Evolutionary conservation across 352 stramenopile species (phyloP), one percentile per base, ranked within the genome.

Genomic region (Pythium phragmitis): DNA sequence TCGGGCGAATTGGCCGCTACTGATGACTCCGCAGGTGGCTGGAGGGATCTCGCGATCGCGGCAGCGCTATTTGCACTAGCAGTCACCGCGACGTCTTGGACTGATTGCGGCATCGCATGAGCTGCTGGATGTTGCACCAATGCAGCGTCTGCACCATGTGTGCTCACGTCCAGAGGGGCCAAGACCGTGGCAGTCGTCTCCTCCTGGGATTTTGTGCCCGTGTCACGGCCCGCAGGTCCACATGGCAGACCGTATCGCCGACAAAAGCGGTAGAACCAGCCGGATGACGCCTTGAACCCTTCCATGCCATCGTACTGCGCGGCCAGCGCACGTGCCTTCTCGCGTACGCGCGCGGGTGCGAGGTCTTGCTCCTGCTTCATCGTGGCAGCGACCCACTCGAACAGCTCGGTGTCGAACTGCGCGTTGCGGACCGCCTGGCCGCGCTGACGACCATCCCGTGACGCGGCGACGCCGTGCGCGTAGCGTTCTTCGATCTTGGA

Each of bases 211-310:
- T 49, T 69, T 2, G 39, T 16, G 16, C 7, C 19, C n/a, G n/a
- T 48, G 3, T 71, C 49, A 5, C 65, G 48, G 4, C 42, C 36
- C 3, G 58, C 36, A 12, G 54, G 36, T 5, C 63, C 52, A 34
- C 70, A 76, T 3, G 63, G 60, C 11, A 82, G 56, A 8, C 67
- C 74, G 50, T 82, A 82, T 5, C 74, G 72, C 14, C 74, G 59
- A 47, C 74, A 82, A 43, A 83, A 85, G 21, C 78, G 72, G 52
- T 82, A 85, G 65, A 76, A 85, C 76, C 78, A 87, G 3, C 78
- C 78, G 0, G 73, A 78, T 5, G 74, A 85, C 21, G 76, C 78
- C 63, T 83, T 84, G 68, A 85, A 87, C 45, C 51, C 72, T 17
- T 72, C 52, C 77, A 85, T 82, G 23, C 60, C 66, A 13, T 73